phyloP scores from a whole-genome alignment of 192 early-diverging fungal species.

The Chytriomyces sp. region DNA sequence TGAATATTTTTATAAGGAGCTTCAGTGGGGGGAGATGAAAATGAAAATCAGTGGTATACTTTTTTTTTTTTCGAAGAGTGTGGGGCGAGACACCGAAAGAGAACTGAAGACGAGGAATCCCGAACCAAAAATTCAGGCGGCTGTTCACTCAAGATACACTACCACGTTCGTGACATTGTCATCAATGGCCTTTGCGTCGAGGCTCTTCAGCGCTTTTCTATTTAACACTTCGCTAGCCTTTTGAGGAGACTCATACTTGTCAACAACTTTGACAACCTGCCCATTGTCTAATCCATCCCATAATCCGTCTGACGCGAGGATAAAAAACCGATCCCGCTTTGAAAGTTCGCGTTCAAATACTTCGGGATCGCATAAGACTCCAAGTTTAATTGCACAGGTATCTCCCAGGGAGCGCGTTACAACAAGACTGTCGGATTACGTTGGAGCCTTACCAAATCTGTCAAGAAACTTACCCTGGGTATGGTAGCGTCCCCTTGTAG shows the following conservation, averaged over 20 bases:
- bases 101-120: not conserved
- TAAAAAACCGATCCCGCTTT: constrained; percentile 39
- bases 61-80: too few relatives aligned
- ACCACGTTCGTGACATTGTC: constrained; percentile 59
- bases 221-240: constrained; percentile 41
- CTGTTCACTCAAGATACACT: constrained; percentile 7
- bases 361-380: constrained; percentile 52
- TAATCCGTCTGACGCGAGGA: constrained; percentile 56
- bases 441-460: not conserved
- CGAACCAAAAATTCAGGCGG: not conserved
- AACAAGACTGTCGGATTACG: constrained; percentile 36
- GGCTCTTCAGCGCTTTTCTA: constrained; percentile 37
- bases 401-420: constrained; percentile 56
- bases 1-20: too few relatives aligned
- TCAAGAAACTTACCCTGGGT: constrained; percentile 50
- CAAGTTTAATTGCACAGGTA: constrained; percentile 44
- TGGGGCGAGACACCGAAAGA: too few relatives aligned
- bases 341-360: constrained; percentile 36
- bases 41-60: not conserved
- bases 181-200: constrained; percentile 49
- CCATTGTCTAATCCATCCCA: constrained; percentile 53
- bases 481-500: constrained; percentile 59
- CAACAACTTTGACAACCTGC: constrained; percentile 35
- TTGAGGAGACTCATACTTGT: constrained; percentile 10
- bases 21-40: not conserved